These are phyloP conservation scores for Eucalyptus regnans DNA, from an alignment of 345 rosid species.

Conservation along the genomic window DNA sequence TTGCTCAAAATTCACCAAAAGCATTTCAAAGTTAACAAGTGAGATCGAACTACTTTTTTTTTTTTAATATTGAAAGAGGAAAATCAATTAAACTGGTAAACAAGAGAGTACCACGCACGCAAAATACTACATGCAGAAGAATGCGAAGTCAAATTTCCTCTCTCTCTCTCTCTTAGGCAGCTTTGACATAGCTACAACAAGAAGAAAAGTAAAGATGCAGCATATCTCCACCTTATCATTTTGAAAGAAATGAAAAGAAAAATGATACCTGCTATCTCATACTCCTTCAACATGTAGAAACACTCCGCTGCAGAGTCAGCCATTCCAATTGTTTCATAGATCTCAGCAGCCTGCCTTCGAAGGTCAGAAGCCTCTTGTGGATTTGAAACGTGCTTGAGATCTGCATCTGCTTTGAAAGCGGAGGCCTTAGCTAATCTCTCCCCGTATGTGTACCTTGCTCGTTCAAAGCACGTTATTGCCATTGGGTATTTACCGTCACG, in stretches of 20 bases:
- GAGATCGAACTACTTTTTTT: background rate
- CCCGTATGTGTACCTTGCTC: constrained; percentile 22
- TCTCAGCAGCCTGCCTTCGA: constrained; percentile 37
- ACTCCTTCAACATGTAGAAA: constrained; percentile 19
- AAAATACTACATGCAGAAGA: background rate
- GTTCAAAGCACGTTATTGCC: constrained; percentile 41
- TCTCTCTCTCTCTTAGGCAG: background rate
- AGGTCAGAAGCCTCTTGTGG: constrained; percentile 11
- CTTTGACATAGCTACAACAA: background rate
- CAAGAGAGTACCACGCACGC: background rate
- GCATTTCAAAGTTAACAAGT: background rate
- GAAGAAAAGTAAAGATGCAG: background rate
- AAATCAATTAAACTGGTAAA: background rate
- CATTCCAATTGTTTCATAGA: constrained; percentile 30
- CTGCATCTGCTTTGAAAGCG: constrained; percentile 28
- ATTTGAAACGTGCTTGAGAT: constrained; percentile 11
- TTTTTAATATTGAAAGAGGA: background rate
- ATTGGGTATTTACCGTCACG: constrained; percentile 21
- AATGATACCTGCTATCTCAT: background rate
- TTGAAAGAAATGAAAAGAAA: background rate
- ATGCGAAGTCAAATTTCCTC: background rate
- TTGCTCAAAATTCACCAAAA: background rate
- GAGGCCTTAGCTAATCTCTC: constrained; percentile 30
- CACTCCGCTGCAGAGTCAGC: constrained; percentile 36
- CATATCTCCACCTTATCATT: background rate